phyloP scores from a whole-genome alignment of 495 filamentous ascomycete genomes.

The Aspergillus cristatus region DNA sequence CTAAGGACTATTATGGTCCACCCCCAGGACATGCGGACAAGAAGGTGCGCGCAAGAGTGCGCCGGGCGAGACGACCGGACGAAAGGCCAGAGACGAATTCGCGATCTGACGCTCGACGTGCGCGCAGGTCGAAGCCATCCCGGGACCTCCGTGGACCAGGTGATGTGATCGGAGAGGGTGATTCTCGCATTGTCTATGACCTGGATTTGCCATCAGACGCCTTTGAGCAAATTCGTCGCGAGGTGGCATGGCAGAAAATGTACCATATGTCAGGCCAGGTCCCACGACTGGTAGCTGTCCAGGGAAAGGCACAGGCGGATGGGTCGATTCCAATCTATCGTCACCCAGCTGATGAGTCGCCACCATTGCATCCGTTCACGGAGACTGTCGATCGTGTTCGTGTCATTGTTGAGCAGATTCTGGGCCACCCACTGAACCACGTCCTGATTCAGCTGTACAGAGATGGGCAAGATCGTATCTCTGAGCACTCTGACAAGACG shows the following conservation, averaged over 20 bases:
- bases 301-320: slow-evolving; percentile 61
- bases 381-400: slow-evolving; percentile 60
- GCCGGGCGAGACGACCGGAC: slow-evolving; percentile 25
- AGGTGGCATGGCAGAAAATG: slow-evolving; percentile 89
- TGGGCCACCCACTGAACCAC: slow-evolving; percentile 84
- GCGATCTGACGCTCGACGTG: slow-evolving; percentile 5
- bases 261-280: slow-evolving; percentile 86
- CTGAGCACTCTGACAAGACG: slow-evolving; percentile 95
- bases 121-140: slow-evolving; percentile 6
- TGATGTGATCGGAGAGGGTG: slow-evolving; percentile 61
- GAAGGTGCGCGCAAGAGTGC: slow-evolving; percentile 19
- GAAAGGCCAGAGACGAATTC: slow-evolving; percentile 12
- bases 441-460: slow-evolving; percentile 91
- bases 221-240: slow-evolving; percentile 62
- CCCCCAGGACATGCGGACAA: slow-evolving; percentile 8
- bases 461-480: slow-evolving; percentile 84
- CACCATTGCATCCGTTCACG: slow-evolving; percentile 67
- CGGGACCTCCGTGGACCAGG: slow-evolving; percentile 15
- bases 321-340: slow-evolving; percentile 85
- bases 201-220: slow-evolving; percentile 48
- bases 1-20: slow-evolving; percentile 1
- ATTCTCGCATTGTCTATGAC: slow-evolving; percentile 66
- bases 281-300: slow-evolving; percentile 85
- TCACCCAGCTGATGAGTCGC: slow-evolving; percentile 86
- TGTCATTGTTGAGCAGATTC: slow-evolving; percentile 50